Conservation (phyloP, 352 stramenopile species). For the Phytophthora foliorum region DNA sequence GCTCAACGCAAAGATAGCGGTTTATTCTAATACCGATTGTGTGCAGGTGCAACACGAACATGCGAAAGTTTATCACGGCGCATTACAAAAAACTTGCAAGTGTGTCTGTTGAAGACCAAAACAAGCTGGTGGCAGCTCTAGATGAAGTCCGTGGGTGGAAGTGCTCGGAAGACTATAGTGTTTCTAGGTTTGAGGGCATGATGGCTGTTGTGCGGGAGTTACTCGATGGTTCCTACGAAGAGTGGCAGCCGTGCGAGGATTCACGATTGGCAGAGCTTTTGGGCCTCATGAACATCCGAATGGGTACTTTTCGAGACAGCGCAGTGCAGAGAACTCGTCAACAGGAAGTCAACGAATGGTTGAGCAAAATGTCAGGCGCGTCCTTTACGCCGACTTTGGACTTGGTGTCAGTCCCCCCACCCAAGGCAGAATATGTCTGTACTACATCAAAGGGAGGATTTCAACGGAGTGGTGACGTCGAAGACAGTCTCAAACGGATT, state of each 20-base stretch:
- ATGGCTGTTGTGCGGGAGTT: slow-evolving; percentile 16
- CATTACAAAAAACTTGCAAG: slow-evolving; percentile 23
- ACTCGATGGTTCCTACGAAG: slow-evolving; percentile 21
- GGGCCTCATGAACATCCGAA: slow-evolving; percentile 16
- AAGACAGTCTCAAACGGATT: slow-evolving; percentile 18
- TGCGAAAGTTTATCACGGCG: slow-evolving; percentile 23
- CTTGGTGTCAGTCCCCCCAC: slow-evolving; percentile 7
- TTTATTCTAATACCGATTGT: background rate
- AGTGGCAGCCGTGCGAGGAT: slow-evolving; percentile 25
- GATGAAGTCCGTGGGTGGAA: slow-evolving; percentile 14
- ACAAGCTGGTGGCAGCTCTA: slow-evolving; percentile 2
- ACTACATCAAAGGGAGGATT: slow-evolving; percentile 12
- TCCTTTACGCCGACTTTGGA: slow-evolving; percentile 20
- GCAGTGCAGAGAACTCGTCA: slow-evolving; percentile 16
- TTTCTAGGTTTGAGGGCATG: slow-evolving; percentile 11
- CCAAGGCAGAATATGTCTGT: slow-evolving; percentile 1
- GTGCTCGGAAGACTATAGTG: slow-evolving; percentile 15
- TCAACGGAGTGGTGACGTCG: slow-evolving; percentile 18
- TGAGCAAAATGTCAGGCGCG: slow-evolving; percentile 21
- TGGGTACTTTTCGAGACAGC: slow-evolving; percentile 19
- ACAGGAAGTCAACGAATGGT: slow-evolving; percentile 15
- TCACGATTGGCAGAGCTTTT: slow-evolving; percentile 14
- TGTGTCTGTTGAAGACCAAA: slow-evolving; percentile 8
- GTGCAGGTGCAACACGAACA: slow-evolving; percentile 21
- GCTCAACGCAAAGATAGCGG: background rate